These are phyloP conservation scores for Entoloma clypeatum DNA, from an alignment of 1,284 basidiomycete genomes.

Conservation along the genomic window DNA sequence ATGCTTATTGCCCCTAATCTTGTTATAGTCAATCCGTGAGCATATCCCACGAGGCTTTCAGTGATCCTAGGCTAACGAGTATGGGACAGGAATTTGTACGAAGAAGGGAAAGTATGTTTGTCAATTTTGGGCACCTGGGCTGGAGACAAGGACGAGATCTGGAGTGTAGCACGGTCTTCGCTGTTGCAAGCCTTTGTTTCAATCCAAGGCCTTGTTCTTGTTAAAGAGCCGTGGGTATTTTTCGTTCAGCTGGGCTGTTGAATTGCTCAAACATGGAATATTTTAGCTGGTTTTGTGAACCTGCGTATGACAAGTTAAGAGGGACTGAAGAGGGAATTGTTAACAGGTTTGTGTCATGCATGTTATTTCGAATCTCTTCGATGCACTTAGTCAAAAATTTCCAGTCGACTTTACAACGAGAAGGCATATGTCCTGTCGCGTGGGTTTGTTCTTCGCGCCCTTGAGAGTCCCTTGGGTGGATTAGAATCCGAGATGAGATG, in stretches of 20 bases:
- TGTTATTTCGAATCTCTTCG: slow-evolving; percentile 4
- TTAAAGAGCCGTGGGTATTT: slow-evolving; percentile 77
- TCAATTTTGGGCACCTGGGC: slow-evolving; percentile 92
- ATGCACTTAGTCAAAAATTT: background rate
- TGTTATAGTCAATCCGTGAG: slow-evolving; percentile 68
- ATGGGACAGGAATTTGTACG: slow-evolving; percentile 76
- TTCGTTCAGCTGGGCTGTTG: background rate
- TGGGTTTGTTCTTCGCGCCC: slow-evolving; percentile 81
- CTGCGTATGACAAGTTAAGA: slow-evolving; percentile 85
- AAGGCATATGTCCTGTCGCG: slow-evolving; percentile 91
- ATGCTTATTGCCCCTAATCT: slow-evolving; percentile 2
- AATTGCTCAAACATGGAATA: slow-evolving; percentile 6
- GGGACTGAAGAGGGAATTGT: slow-evolving; percentile 87
- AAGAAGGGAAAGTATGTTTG: slow-evolving; percentile 93
- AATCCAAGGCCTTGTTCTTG: slow-evolving; percentile 90
- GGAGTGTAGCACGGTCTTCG: slow-evolving; percentile 79
- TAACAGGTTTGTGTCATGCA: slow-evolving; percentile 54
- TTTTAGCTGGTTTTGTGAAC: slow-evolving; percentile 84
- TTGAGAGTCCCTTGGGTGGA: slow-evolving; percentile 71
- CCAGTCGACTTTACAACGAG: slow-evolving; percentile 81
- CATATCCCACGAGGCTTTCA: slow-evolving; percentile 16
- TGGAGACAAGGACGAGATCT: slow-evolving; percentile 83
- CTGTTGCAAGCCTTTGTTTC: slow-evolving; percentile 91
- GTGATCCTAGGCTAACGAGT: background rate
- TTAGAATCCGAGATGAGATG: slow-evolving; percentile 72